phyloP scores from a whole-genome alignment of 2,329 filamentous ascomycete genomes.

The Iodosphaeria phyllophila region DNA sequence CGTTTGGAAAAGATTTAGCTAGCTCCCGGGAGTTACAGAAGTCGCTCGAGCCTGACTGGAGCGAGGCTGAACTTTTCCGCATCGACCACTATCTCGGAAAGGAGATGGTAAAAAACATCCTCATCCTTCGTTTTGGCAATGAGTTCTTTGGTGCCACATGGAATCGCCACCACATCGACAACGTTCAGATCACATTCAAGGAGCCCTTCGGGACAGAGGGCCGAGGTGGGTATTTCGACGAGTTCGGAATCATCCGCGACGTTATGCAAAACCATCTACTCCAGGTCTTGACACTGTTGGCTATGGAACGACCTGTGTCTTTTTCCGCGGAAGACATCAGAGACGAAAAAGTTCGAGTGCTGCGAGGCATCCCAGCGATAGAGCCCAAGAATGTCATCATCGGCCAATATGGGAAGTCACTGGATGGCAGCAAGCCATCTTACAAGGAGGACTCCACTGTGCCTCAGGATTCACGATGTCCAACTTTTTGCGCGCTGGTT shows the following conservation, averaged over 20 bases:
- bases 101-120: conserved; percentile 99
- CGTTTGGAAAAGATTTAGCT: conserved; percentile 89
- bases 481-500: conserved; percentile 93
- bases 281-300: conserved; percentile 85
- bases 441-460: conserved; percentile 99
- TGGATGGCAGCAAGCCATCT: conserved; percentile 88
- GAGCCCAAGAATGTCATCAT: conserved; percentile 99
- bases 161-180: conserved; percentile 99
- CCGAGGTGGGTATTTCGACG: conserved; percentile 95
- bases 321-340: conserved; percentile 97
- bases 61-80: conserved; percentile 95
- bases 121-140: conserved; percentile 95
- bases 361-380: conserved; percentile 81
- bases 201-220: conserved; percentile 98
- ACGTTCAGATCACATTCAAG: conserved; percentile 98
- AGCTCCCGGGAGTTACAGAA: conserved; percentile 91
- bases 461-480: conserved; percentile 90
- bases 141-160: conserved; percentile 97
- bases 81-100: conserved; percentile 99
- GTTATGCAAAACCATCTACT: conserved; percentile 99
- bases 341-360: conserved; percentile 94
- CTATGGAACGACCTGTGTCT: conserved; percentile 96
- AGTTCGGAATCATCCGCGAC: conserved; percentile 98
- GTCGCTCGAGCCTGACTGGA: conserved; percentile 93
- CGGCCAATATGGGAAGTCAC: conserved; percentile 89